These are phyloP conservation scores for Penicillium malachiteum DNA, from an alignment of 495 filamentous ascomycete genomes.

Conservation along the genomic window DNA sequence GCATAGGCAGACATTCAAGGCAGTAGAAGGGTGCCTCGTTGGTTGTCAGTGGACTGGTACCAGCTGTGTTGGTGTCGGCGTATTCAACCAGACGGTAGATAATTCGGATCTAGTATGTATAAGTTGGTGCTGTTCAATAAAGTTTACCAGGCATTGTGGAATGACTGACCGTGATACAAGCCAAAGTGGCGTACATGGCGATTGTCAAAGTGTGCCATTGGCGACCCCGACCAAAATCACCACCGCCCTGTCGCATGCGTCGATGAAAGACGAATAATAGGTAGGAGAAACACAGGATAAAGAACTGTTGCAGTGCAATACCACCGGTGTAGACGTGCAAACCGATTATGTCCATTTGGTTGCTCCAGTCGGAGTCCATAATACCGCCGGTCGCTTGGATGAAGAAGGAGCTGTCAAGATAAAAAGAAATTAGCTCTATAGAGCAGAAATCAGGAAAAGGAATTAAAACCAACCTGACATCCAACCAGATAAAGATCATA, in stretches of 20 bases:
- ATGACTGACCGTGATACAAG: slow-evolving; percentile 20
- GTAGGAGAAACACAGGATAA: slow-evolving; percentile 50
- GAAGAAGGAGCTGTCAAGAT: slow-evolving; percentile 44
- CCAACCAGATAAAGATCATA: slow-evolving; percentile 57
- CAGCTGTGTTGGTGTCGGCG: slow-evolving; percentile 31
- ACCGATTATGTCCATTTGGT: slow-evolving; percentile 32
- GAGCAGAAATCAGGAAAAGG: too few relatives aligned
- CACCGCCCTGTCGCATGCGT: slow-evolving; percentile 25
- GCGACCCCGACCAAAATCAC: background rate
- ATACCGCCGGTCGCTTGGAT: slow-evolving; percentile 52
- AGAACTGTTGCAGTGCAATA: slow-evolving; percentile 53
- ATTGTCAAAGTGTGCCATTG: slow-evolving; percentile 7
- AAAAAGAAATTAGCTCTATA: background rate
- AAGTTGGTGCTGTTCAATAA: background rate
- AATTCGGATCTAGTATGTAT: slow-evolving; percentile 44
- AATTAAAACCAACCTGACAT: slow-evolving; percentile 39
- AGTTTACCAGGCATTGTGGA: too few relatives aligned
- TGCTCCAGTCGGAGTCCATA: slow-evolving; percentile 9
- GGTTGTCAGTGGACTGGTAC: slow-evolving; percentile 27
- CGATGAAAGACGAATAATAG: slow-evolving; percentile 42
- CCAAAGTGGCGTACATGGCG: slow-evolving; percentile 35
- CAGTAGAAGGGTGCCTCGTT: slow-evolving; percentile 54
- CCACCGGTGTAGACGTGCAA: slow-evolving; percentile 57
- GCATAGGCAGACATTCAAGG: slow-evolving; percentile 58
- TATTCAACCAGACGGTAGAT: slow-evolving; percentile 60